Evolutionary conservation across 2,329 filamentous ascomycete species (phyloP), one percentile per base, ranked within the genome.

Genomic region (Dryadomyces sulphureus): DNA sequence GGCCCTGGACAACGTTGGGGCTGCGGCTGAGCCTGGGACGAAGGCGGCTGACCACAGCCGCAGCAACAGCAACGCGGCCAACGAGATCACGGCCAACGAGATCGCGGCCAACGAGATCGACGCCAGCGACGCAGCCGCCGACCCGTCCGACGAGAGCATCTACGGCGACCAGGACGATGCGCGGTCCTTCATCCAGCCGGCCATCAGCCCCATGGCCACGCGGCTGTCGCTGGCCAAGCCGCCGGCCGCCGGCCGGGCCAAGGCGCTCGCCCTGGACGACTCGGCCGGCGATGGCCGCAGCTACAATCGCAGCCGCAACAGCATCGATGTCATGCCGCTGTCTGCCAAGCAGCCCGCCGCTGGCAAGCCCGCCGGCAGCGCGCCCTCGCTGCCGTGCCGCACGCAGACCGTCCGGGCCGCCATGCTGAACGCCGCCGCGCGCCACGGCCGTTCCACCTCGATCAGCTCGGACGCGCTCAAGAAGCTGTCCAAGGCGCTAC

Each of bases 111-210:
- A 21, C 32, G 25, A 32, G 6, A 21, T 38, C 12, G 21, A 48
- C 16, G 34, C 25, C 1, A 35, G 19, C 2, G 46, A 39, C 2
- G 38, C 16, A 25, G 17, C 17, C 16, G 12, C 41, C 12, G 46
- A 25, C 21, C 22, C 16, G 19, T 58, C 62, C 8, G 65, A 67
- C 35, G 63, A 63, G 38, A 48, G 41, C 36, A 48, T 54, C 24
- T 65, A 66, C 25, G 62, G 64, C 41, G 68, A 72, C 40, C 64
- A 72, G 47, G 73, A 78, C 54, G 73, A 73, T 52, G 75, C 71
- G 5, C 72, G 76, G 52, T 75, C 73, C 7, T 67, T 79, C 40
- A 66, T 81, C 43, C 75, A 76, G 55, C 73, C 74, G 2, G 66
- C 74, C 21, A 68, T 81, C 51, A 79, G 74, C 56, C 65, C 67